Conservation (phyloP, 345 rosid species). For the Linum tenue region DNA sequence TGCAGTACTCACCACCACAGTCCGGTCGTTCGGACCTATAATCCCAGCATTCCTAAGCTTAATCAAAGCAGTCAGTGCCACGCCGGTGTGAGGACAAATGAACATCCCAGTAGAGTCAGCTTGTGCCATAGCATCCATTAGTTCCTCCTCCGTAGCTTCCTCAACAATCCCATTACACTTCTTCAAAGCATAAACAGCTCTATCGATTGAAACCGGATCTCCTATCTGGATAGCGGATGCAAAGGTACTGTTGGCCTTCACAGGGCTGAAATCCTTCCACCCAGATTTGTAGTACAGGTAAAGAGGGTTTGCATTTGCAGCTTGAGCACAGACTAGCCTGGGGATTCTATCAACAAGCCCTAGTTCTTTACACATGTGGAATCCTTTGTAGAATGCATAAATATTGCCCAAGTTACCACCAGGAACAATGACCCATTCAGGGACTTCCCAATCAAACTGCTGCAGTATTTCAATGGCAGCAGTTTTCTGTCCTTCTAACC, state of each 20-base stretch:
- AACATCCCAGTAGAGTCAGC: constrained; percentile 97
- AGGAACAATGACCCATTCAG: constrained; percentile 93
- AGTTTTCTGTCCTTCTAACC: constrained; percentile 88
- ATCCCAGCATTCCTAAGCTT: constrained; percentile 77
- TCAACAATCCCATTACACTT: constrained; percentile 73
- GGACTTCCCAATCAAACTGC: constrained; percentile 92
- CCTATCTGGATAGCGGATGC: constrained; percentile 96
- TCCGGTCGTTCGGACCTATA: constrained; percentile 51
- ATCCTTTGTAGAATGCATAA: constrained; percentile 85
- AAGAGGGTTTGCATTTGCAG: constrained; percentile 90
- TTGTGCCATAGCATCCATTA: constrained; percentile 90
- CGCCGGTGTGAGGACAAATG: constrained; percentile 90
- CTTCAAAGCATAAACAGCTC: constrained; percentile 75
- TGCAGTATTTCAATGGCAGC: constrained; percentile 88
- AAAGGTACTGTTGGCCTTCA: constrained; percentile 61
- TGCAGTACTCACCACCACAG: constrained; percentile 89
- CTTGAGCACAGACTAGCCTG: constrained; percentile 79
- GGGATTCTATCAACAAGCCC: constrained; percentile 84
- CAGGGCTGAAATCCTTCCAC: constrained; percentile 65
- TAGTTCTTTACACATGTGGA: constrained; percentile 72
- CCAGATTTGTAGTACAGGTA: constrained; percentile 65
- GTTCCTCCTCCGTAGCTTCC: constrained; percentile 82
- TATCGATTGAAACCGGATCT: constrained; percentile 83
- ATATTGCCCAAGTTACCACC: constrained; percentile 91
- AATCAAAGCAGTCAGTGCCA: constrained; percentile 66